These are phyloP conservation scores for Leccinum disarticulatum DNA, from an alignment of 768 basidiomycete species.

Conservation along the genomic window DNA sequence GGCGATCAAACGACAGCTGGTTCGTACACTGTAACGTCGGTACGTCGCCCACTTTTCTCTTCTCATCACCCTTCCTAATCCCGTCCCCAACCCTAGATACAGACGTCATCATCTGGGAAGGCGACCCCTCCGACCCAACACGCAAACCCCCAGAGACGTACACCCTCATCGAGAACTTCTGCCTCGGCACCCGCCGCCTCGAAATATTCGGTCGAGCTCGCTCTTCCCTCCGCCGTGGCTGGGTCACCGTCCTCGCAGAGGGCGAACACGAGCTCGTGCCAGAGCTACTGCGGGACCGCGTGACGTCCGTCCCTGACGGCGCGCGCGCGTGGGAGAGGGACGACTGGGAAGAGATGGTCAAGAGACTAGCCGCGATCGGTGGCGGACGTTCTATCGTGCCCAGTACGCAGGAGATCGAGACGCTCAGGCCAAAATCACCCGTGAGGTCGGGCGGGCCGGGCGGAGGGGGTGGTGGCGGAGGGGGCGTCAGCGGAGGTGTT, in stretches of 20 bases:
- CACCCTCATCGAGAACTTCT: conserved; percentile 96
- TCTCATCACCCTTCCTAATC: not conserved
- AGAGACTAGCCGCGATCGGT: conserved; percentile 45
- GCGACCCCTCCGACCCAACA: conserved; percentile 76
- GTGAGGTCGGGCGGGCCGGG: conserved; percentile 37
- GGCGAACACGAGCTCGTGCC: conserved; percentile 58
- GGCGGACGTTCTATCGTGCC: conserved; percentile 66
- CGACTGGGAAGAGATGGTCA: conserved; percentile 63
- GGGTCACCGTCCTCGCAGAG: conserved; percentile 82
- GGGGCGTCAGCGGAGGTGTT: conserved; percentile 25
- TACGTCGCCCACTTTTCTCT: conserved; percentile 36
- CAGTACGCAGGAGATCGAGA: conserved; percentile 77
- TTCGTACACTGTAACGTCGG: conserved; percentile 99
- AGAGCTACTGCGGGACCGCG: conserved; percentile 32
- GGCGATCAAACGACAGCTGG: conserved; percentile 91
- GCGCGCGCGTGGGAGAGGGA: conserved; percentile 57
- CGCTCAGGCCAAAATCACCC: conserved; percentile 84
- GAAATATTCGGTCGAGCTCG: conserved; percentile 80
- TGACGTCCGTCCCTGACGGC: conserved; percentile 27
- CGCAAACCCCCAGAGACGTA: conserved; percentile 88
- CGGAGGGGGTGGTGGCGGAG: conserved; percentile 21
- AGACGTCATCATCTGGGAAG: conserved; percentile 96
- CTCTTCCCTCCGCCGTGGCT: conserved; percentile 76
- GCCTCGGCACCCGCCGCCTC: conserved; percentile 86
- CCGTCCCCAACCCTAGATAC: conserved; percentile 58